Conservation (phyloP, 2,329 filamentous ascomycete species). For the Trichoderma atrobrunneum region DNA sequence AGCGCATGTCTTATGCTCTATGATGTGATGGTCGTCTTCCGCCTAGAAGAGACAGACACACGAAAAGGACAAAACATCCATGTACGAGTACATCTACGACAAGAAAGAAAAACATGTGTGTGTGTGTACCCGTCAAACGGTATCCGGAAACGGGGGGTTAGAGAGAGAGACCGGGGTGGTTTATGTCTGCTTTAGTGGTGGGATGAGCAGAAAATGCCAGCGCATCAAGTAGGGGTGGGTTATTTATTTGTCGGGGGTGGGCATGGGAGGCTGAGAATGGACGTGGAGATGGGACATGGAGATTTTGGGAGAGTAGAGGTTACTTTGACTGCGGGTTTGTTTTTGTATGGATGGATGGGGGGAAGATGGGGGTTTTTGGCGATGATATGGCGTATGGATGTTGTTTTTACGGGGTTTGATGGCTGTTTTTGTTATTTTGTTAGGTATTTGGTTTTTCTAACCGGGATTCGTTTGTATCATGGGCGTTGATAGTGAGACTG, state of each 20-base stretch:
- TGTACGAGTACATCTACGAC: too few relatives aligned
- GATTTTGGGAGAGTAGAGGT: background rate
- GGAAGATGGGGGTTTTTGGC: background rate
- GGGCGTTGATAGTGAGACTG: background rate
- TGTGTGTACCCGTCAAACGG: background rate
- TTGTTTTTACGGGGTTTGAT: background rate
- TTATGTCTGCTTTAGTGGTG: background rate
- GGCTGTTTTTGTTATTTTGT: background rate
- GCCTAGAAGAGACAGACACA: too few relatives aligned
- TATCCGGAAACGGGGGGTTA: background rate
- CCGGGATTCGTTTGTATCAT: background rate
- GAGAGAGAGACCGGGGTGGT: background rate
- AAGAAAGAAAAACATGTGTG: background rate
- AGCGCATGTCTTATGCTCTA: background rate
- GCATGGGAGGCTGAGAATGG: background rate
- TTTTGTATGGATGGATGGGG: background rate
- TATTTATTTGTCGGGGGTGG: background rate
- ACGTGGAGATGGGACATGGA: background rate
- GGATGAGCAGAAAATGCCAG: constrained; percentile 16
- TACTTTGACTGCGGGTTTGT: background rate
- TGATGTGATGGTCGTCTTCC: background rate
- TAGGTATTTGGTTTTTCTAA: background rate
- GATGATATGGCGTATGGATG: background rate
- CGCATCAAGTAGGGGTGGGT: constrained; percentile 24
- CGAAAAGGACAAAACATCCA: background rate